Conservation (phyloP, 2,329 filamentous ascomycete species). For the Hortaea werneckii region DNA sequence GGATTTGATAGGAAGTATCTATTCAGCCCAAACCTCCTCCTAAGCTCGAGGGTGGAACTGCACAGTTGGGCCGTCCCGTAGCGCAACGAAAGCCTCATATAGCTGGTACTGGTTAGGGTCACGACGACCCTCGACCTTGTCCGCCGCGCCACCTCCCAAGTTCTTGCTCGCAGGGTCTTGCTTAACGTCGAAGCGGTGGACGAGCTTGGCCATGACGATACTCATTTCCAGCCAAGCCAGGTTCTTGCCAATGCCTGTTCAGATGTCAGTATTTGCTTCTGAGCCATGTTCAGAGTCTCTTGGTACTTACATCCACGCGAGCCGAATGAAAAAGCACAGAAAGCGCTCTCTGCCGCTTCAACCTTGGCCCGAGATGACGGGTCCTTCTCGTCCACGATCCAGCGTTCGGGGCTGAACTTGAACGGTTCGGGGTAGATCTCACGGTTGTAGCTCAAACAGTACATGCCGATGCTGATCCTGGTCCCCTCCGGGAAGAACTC, state of each 20-base stretch:
- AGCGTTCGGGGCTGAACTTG: slow-evolving; percentile 20
- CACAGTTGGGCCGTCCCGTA: no score
- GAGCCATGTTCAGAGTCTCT: no score
- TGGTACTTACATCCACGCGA: slow-evolving; percentile 60
- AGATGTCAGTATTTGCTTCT: no score
- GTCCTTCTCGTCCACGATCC: no score
- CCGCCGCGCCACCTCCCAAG: no score
- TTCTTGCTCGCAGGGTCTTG: background rate
- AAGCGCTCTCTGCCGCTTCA: slow-evolving; percentile 51
- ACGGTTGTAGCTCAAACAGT: slow-evolving; percentile 27
- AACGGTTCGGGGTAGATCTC: slow-evolving; percentile 20
- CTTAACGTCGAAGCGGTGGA: background rate
- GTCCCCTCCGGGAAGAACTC: slow-evolving; percentile 28
- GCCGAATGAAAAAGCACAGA: slow-evolving; percentile 63
- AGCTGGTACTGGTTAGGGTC: no score
- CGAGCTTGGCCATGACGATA: slow-evolving; percentile 4
- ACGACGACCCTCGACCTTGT: no score
- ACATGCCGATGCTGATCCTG: slow-evolving; percentile 25
- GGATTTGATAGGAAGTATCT: no score
- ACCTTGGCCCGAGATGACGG: no score
- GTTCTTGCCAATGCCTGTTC: slow-evolving; percentile 55
- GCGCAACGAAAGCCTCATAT: no score
- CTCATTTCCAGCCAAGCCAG: slow-evolving; percentile 9
- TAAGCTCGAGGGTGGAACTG: no score
- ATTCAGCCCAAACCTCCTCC: no score